Base-by-base conservation (phyloP, 164 flowering plant genomes). In the Vitis labrusca region DNA sequence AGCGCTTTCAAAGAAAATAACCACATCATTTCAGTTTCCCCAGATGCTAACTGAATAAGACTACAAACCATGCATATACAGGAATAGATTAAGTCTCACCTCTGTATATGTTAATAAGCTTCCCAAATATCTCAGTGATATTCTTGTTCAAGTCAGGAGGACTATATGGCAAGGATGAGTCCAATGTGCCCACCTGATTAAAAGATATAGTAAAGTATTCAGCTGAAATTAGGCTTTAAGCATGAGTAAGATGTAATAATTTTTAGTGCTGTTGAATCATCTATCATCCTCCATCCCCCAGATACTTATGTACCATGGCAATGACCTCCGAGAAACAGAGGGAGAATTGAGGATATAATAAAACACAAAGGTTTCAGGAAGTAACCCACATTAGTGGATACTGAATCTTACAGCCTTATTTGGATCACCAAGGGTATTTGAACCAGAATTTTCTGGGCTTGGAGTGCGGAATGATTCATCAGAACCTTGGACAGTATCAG, bases 131-230 rank as follows among this genome's bases (percentile, higher is more conserved):
- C 58, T 86, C 89, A 8, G 97, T 92, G 50, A 94, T 82, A 59
- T 90, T 86, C 68, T 72, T 80, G 75, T 92, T 94, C 52, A 88
- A 70, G 79, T 94, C 97, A 66, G 97, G 99, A 50, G 99, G 97
- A 61, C 67, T 78, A 73, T 92, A 94, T 7, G 71, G 70, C 81
- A 79, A 70, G 12, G 88, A 73, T 59, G 81, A 73, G 77, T 79
- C 81, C 58, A 71, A 74, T 50, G 63, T 2, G 30, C 56, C 67
- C 7, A 63, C 78, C 79, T 77, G 75, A 64, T 68, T 14, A 73
- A 4, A 3, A 64, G 72, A 32, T 51, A 55, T 3, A 19, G 14
- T 47, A 62, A 59, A 61, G 37, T 15, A 56, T 14, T 64, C 69
- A 58, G 27, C 64, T 8, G 11, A 4, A 15, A 17, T 49, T 15